Base-by-base conservation (phyloP, 164 flowering plant species). In the Sextonia rubra region DNA sequence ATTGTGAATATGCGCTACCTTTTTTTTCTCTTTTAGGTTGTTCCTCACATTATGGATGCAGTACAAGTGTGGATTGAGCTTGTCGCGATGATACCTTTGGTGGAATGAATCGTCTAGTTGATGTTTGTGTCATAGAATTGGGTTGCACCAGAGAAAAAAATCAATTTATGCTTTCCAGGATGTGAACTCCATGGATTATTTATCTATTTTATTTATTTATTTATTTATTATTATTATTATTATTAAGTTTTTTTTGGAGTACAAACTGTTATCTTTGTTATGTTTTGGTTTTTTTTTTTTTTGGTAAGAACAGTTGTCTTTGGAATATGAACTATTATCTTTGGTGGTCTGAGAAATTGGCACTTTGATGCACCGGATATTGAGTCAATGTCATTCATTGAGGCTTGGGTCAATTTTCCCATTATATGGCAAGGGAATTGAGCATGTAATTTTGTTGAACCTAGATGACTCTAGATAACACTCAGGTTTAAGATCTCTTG, bases 51-150 rank as follows among this genome's bases (percentile, higher is more conserved):
- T 25, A 95, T 98, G 2, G 91, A 93, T 83, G 99, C 96, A 60
- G 91, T 95, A 72, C 98, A 95, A 79, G 98, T 91, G 26, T 93
- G 99, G 98, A 89, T 93, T 70, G 97, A 91, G 77, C 88, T 91
- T 47, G 98, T 84, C 3, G 94, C 99, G 23, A 69, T 70, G 80
- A 81, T 89, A 69, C 97, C 99, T 24, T 94, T 8, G 99, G 92
- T 89, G 98, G 98, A 49, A 72, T 85, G 78, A 89, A 87, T 69
- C 92, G 89, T 22, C 89, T 96, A 29, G 92, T 98, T 64, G 99
- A 95, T 83, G 97, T 95, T 73, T 93, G 98, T 78, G 93, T 95
- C 73, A 91, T 93, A 55, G 99, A 95, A 81, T 77, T 95, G 78
- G 99, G 99, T 68, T 98, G 99, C 76, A 95, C 99, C n/a, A 87